Base-by-base conservation (phyloP, 805 yeast species). In the Teunomyces barrocoloradensis region DNA sequence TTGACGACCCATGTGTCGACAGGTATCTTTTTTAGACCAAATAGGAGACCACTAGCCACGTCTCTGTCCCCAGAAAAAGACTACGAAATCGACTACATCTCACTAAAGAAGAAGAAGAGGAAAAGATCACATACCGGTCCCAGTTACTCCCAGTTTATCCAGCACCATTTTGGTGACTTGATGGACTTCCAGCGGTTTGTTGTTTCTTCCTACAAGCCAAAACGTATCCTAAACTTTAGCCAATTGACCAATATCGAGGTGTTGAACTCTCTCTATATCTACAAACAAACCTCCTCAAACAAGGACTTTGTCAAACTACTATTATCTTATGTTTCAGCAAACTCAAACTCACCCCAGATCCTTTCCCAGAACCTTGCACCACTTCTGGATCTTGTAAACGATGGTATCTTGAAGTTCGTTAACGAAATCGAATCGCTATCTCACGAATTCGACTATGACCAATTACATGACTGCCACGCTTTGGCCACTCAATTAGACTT, bases 241-340 rank as follows among this genome's bases (percentile, higher is more conserved):
- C 62, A 64, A 41, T 57, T 65, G 42, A 59, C 66, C 4, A 40
- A 61, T 4, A 40, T 53, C 9, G 69, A 65, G 45, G 46, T 64
- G 11, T 54, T 58, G 50, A 64, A 61, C 49, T 55, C 59, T 15
- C 48, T 64, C 36, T 61, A 65, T 46, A 55, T 59, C 15, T 65
- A 61, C 53, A 61, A 58, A 44, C 54, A 56, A 34, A 48, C 45
- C 28, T 47, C 48, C 18, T 50, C 57, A 4, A 56, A 59, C 20
- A 56, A 55, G 33, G 44, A 42, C 27, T 62, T 65, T 66, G 57
- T 61, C 42, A 54, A 51, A 6, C 48, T 49, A 15, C 51, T 63
- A 15, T 49, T 54, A 27, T 52, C 43, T 34, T 49, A 53, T 36
- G 38, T 61, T 18, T 46, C 51, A 5, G 20, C 46, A 7, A 51